Percentiles rank a stretch among this genome's conserved stretches.
Conservation (phyloP, 2,329 filamentous ascomycete genomes). For the Paecilomyces sp. region DNA sequence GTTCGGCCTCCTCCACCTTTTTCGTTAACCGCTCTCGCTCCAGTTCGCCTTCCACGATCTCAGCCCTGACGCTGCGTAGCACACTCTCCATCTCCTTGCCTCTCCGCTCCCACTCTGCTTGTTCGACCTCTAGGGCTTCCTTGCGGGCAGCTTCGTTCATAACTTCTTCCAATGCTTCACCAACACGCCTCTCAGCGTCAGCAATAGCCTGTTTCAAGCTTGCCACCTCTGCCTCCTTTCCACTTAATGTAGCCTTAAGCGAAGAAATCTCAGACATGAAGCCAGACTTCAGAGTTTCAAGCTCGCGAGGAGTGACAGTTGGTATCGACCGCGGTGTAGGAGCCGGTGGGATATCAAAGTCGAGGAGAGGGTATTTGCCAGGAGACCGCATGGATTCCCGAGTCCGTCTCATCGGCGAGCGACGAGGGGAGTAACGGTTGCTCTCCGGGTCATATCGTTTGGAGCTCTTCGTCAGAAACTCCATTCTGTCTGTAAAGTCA, state of each 20-base stretch:
- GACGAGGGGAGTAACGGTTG: slow-evolving; percentile 30
- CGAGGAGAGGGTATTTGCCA: slow-evolving; percentile 63
- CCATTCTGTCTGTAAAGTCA: slow-evolving; percentile 79
- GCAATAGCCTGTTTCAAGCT: slow-evolving; percentile 80
- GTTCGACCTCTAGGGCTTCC: slow-evolving; percentile 67
- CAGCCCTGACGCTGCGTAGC: slow-evolving; percentile 70
- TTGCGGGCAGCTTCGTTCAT: slow-evolving; percentile 66
- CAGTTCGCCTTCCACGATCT: slow-evolving; percentile 69
- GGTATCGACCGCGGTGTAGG: slow-evolving; percentile 89
- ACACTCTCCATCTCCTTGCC: slow-evolving; percentile 80
- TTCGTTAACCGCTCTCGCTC: slow-evolving; percentile 73
- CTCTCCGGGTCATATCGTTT: slow-evolving; percentile 39
- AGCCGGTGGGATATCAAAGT: slow-evolving; percentile 89
- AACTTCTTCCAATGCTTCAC: slow-evolving; percentile 74
- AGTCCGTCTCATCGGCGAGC: slow-evolving; percentile 38
- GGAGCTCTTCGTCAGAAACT: slow-evolving; percentile 43
- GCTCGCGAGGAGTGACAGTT: slow-evolving; percentile 80
- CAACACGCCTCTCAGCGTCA: slow-evolving; percentile 87
- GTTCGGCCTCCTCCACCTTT: slow-evolving; percentile 70
- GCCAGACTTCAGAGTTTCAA: slow-evolving; percentile 84
- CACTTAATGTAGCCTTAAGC: slow-evolving; percentile 83
- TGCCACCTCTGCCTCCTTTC: slow-evolving; percentile 85
- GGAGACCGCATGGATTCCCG: slow-evolving; percentile 29
- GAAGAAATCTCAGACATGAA: slow-evolving; percentile 91
- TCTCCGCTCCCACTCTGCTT: slow-evolving; percentile 74